These are phyloP conservation scores for Spiromastix sp. DNA, from an alignment of 2,329 filamentous ascomycete genomes.

Conservation along the genomic window DNA sequence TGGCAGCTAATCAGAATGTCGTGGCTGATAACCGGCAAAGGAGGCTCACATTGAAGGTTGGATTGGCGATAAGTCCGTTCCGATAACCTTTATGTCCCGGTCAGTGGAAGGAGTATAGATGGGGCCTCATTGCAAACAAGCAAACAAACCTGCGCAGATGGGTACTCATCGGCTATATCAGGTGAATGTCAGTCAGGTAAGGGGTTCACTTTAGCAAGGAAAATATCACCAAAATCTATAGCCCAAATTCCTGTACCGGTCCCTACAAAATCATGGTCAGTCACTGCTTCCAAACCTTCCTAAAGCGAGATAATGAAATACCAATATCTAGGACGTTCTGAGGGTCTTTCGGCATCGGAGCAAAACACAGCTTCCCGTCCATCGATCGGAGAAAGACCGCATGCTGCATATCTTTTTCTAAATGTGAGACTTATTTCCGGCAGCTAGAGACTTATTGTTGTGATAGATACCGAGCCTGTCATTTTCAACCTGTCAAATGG, in stretches of 20 bases:
- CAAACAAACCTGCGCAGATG: constrained; percentile 4
- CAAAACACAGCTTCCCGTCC: constrained; percentile 4
- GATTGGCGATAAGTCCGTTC: constrained; percentile 9
- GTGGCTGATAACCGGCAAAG: no score
- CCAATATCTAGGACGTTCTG: constrained; percentile 4
- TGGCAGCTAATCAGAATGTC: no score
- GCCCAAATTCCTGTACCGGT: constrained; percentile 6
- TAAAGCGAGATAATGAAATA: no score
- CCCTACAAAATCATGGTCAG: background rate
- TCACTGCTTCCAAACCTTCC: no score
- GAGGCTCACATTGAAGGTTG: constrained; percentile 1
- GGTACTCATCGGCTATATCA: constrained; percentile 5
- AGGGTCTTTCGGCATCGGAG: constrained; percentile 3
- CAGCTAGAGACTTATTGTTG: no score
- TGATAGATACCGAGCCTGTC: constrained; percentile 4
- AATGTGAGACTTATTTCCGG: no score
- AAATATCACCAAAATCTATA: constrained; percentile 5
- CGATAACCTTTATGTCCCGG: constrained; percentile 2
- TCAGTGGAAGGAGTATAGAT: background rate
- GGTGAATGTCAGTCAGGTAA: constrained; percentile 2
- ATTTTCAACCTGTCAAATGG: background rate
- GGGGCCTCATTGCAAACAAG: background rate
- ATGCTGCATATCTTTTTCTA: constrained; percentile 5
- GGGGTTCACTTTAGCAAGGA: background rate
- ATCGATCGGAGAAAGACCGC: constrained; percentile 2